These are phyloP conservation scores for Coemansia erecta DNA, from an alignment of 192 early-diverging fungal species.

Conservation along the genomic window DNA sequence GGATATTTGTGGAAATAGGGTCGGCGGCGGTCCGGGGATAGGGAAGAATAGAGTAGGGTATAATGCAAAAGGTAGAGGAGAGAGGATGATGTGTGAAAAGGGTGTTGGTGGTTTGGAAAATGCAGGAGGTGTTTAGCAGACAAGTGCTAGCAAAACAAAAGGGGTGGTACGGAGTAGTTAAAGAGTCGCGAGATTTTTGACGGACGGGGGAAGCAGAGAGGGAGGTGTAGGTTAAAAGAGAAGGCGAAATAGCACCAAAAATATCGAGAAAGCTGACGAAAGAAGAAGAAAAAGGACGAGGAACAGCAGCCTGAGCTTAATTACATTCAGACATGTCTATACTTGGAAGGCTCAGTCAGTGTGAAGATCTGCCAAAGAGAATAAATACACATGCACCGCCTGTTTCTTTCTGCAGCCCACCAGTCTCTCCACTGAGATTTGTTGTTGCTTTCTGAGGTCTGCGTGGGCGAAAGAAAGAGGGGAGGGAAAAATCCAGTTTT, in stretches of 20 bases:
- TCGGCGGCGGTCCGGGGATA: neutral
- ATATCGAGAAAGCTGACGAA: constrained; percentile 3
- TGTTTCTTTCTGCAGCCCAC: constrained; percentile 7
- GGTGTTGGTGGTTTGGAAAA: constrained; percentile 5
- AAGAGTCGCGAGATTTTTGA: neutral
- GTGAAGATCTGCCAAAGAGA: neutral
- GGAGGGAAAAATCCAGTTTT: constrained; percentile 2
- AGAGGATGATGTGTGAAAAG: constrained; percentile 1
- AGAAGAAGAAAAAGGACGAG: constrained; percentile 9
- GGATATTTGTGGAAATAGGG: neutral
- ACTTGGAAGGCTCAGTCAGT: constrained; percentile 5
- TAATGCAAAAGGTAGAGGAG: neutral
- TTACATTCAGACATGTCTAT: neutral
- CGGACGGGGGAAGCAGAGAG: no score
- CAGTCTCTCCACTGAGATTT: constrained; percentile 2
- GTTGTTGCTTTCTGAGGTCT: constrained; percentile 3
- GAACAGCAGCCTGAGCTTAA: no score
- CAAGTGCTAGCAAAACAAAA: neutral
- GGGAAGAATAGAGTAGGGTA: neutral
- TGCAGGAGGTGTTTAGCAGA: constrained; percentile 1
- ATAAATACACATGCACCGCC: constrained; percentile 3
- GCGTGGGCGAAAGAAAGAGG: no score
- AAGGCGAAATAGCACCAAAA: constrained; percentile 1
- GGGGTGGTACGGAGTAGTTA: neutral
- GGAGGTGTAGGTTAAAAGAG: no score